Evolutionary conservation across 2,329 filamentous ascomycete genomes (phyloP).

Genomic region (Zarea fungicola): DNA sequence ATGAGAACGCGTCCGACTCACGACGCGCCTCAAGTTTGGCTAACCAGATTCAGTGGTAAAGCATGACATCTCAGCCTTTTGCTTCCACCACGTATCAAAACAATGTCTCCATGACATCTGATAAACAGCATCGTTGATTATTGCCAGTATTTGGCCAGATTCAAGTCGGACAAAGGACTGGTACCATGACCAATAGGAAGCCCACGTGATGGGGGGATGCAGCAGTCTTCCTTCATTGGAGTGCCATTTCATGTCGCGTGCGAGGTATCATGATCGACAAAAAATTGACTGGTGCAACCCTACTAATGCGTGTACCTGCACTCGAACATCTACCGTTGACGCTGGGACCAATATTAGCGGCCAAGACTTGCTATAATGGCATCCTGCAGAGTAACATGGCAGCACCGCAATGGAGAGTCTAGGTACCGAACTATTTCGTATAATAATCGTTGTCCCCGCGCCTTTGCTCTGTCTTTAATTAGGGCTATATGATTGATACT

Average conservation of each 20-base stretch:
- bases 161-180: background rate
- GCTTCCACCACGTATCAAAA: no score
- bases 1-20: background rate
- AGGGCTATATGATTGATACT: background rate
- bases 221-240: background rate
- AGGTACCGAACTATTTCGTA: background rate
- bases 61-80: no score
- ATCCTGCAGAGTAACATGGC: background rate
- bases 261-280: conserved; percentile 2
- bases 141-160: background rate
- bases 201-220: conserved; percentile 3
- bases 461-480: background rate
- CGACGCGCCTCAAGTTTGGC: conserved; percentile 6
- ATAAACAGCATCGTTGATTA: no score
- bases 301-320: conserved; percentile 8
- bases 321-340: conserved; percentile 5
- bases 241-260: conserved; percentile 8
- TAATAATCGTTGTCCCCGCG: background rate
- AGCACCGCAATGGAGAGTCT: background rate
- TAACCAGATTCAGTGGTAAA: background rate
- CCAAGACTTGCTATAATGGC: background rate
- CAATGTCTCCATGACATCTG: no score
- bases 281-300: background rate
- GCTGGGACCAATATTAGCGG: conserved; percentile 2
- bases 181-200: conserved; percentile 8